A percentile compares a stretch with the other conserved stretches of the same genome.
phyloP scores from a whole-genome alignment of 768 basidiomycete species.

The Lactarius indigo region DNA sequence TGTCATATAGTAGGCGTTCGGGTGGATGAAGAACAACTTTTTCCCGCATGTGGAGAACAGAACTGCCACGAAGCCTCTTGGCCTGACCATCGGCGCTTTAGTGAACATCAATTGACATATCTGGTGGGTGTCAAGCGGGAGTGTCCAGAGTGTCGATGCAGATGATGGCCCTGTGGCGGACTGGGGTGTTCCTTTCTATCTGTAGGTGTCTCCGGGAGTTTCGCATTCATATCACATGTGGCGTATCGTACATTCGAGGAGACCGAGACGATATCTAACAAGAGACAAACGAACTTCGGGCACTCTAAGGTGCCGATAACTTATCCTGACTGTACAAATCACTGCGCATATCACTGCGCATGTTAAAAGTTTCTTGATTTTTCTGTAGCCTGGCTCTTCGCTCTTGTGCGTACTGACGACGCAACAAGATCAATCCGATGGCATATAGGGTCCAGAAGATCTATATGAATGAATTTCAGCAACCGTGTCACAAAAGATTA shows the following conservation, averaged over 20 bases:
- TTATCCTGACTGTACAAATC: neutral
- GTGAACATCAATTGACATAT: too few relatives aligned
- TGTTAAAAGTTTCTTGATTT: neutral
- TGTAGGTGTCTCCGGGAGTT: too few relatives aligned
- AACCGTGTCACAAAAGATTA: neutral
- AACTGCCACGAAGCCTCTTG: too few relatives aligned
- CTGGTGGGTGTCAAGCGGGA: too few relatives aligned
- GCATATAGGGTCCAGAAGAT: conserved; percentile 11
- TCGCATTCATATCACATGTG: too few relatives aligned
- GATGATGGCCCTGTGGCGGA: too few relatives aligned
- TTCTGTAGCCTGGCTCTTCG: conserved; percentile 1
- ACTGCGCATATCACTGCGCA: neutral
- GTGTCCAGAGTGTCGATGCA: too few relatives aligned
- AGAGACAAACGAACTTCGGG: neutral
- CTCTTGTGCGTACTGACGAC: conserved; percentile 20
- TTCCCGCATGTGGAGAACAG: too few relatives aligned
- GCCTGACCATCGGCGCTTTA: too few relatives aligned
- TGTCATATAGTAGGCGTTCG: too few relatives aligned
- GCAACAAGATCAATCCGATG: conserved; percentile 12
- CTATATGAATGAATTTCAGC: neutral
- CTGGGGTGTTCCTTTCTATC: too few relatives aligned
- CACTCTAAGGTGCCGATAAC: neutral
- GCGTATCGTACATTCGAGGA: neutral
- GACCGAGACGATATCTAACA: neutral
- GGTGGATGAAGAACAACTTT: too few relatives aligned